Base-by-base conservation (phyloP, 495 filamentous ascomycete genomes). In the Lineolata rhizophorae region DNA sequence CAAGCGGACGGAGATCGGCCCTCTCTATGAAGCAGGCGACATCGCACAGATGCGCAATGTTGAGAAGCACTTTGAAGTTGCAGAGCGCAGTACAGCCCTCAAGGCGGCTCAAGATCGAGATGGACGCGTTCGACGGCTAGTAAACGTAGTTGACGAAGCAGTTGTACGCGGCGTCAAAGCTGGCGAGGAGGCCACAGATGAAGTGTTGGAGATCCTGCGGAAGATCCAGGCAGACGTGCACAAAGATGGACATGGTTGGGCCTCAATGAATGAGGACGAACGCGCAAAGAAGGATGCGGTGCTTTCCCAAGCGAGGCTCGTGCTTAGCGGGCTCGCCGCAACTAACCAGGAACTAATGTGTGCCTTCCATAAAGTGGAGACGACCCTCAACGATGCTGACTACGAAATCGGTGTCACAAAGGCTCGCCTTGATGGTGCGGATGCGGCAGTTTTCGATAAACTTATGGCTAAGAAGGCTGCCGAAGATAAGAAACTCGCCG, bases 51-150 rank as follows among this genome's bases (percentile, higher is more conserved):
- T 57, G 49, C 54, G 51, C 42, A 43, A 32, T 5, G 45, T 54
- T 35, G 51, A 55, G 36, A 47, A 46, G 34, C 45, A 53, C 27
- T 56, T 57, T 27, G 53, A 56, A n/a, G 38, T 46, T 31, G 50
- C 46, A 5, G 53, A 57, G 38, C 46, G 46, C 34, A 11, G 18
- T 27, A 38, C 44, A 6, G 36, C 31, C 3, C 2, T 38, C 1
- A 12, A 35, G 5, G 42, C 44, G 6, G 30, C 27, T 9, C 12
- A 20, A 10, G 44, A 54, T 4, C 20, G 32, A 6, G 34, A 33
- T 18, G 20, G 42, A 16, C 36, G 53, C 12, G 43, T 49, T 4
- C 35, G 33, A 6, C 32, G 35, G 10, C 35, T 54, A 9, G 36
- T 47, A 29, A 25, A 36, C 4, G 34, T 45, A 10, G 39, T 50